These are phyloP conservation scores for Casuarina cunninghamiana DNA, from an alignment of 306 rosid species.

Conservation along the genomic window DNA sequence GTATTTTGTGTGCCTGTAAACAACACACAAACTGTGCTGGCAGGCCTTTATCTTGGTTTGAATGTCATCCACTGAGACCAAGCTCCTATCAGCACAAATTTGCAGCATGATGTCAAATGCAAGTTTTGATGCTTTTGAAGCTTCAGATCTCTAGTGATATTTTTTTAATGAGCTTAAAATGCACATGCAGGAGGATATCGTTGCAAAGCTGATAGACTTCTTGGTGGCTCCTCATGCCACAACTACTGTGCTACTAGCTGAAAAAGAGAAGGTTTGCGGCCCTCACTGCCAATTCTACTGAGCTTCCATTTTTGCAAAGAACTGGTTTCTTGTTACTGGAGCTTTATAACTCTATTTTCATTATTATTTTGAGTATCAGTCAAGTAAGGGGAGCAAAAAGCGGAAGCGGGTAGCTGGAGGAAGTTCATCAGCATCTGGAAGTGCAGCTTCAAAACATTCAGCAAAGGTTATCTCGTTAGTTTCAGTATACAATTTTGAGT, in stretches of 20 bases:
- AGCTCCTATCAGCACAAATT: not conserved
- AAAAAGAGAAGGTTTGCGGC: slow-evolving; percentile 66
- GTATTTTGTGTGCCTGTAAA: not conserved
- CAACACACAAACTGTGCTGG: not conserved
- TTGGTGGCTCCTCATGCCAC: slow-evolving; percentile 86
- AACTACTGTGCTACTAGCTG: slow-evolving; percentile 65
- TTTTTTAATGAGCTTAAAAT: slow-evolving; percentile 23
- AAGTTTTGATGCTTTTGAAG: not conserved
- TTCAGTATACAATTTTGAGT: slow-evolving; percentile 14
- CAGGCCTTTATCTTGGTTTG: not conserved
- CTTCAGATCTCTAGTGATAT: not conserved
- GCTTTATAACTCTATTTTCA: slow-evolving; percentile 21
- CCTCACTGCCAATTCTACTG: slow-evolving; percentile 2
- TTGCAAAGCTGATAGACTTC: slow-evolving; percentile 76
- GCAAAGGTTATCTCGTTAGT: slow-evolving; percentile 57
- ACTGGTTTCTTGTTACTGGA: not conserved
- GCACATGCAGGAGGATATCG: slow-evolving; percentile 72
- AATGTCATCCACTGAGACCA: not conserved
- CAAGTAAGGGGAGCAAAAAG: slow-evolving; percentile 63
- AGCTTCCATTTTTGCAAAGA: not conserved
- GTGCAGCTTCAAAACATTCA: slow-evolving; percentile 52
- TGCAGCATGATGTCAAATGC: not conserved
- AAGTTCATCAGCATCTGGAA: slow-evolving; percentile 59
- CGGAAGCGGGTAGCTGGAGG: slow-evolving; percentile 65
- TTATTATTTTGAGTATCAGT: slow-evolving; percentile 37